These are phyloP conservation scores for Calycina marina DNA, from an alignment of 2,329 filamentous ascomycete species.

Conservation along the genomic window DNA sequence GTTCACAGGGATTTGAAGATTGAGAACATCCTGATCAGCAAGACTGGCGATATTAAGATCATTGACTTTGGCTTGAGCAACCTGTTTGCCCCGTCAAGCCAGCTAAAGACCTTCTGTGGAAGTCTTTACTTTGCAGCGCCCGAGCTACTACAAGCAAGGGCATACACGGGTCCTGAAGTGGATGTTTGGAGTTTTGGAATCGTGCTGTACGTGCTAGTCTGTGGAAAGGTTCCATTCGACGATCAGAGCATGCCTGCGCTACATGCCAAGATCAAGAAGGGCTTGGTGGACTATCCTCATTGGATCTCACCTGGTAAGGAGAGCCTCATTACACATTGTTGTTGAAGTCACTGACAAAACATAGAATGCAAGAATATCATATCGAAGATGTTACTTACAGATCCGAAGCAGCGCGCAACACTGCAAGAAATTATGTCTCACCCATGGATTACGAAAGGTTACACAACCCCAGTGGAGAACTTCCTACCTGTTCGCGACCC, in stretches of 20 bases:
- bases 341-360: constrained; percentile 6
- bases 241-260: constrained; percentile 98
- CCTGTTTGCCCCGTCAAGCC: constrained; percentile 70
- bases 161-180: constrained; percentile 92
- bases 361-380: constrained; percentile 88
- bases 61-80: constrained; percentile 98
- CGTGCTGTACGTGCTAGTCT: constrained; percentile 91
- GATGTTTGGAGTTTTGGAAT: constrained; percentile 99
- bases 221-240: constrained; percentile 95
- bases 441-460: constrained; percentile 92
- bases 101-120: constrained; percentile 93
- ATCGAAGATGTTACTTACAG: constrained; percentile 88
- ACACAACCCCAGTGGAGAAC: constrained; percentile 74
- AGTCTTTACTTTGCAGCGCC: constrained; percentile 96
- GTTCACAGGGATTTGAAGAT: constrained; percentile 97
- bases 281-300: constrained; percentile 84
- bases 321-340: background rate
- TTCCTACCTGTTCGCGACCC: constrained; percentile 74
- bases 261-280: constrained; percentile 98
- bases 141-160: constrained; percentile 81
- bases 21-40: constrained; percentile 97
- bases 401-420: constrained; percentile 72
- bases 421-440: constrained; percentile 89
- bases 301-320: constrained; percentile 76
- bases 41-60: constrained; percentile 97